Evolutionary conservation across 805 yeast species (phyloP), one percentile per base, ranked within the genome.

Genomic region (Candida ficus): DNA sequence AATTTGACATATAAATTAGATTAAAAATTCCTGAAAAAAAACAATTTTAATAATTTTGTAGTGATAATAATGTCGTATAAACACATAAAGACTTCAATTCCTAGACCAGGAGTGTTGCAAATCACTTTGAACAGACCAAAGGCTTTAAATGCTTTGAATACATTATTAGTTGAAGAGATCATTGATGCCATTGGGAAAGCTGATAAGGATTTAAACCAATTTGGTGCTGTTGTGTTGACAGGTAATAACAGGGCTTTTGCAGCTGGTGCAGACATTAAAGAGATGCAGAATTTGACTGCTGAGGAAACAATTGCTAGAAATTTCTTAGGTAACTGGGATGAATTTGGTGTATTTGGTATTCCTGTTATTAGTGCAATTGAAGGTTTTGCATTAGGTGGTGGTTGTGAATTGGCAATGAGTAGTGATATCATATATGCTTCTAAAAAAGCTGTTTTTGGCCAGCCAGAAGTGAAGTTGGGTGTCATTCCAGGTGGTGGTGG

Each of bases 311-410:
- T 57, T 21, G 58, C 57, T 35, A 44, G 46, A 28, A 58, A 63
- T 45, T 67, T 63, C 50, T 58, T 70, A 33, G 64, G 60, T 26
- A 49, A 55, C 38, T 70, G 76, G 74, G 52, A 63, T 18, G 61
- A 63, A 29, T 56, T 71, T 25, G 54, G 63, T 14, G 42, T 46
- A 20, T 55, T 66, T 45, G 58, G 60, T 43, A 68, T 72, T 55
- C 80, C 80, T n/a, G 52, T 74, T 30, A 65, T 74, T 38, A 75
- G 76, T 17, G 80, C 78, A 4, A 77, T 74, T 29, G 71, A 69
- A 46, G 80, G 80, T 10, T 73, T 56, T 46, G 78, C 78, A 12
- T 64, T 75, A 11, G 80, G 80, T 21, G 80, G 80, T 16, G 80
- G 79, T 17, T 72, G 75, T 44, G 80, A 74, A 51, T 54, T 74